Conservation (phyloP, 371 early-diverging fungal species). For the Mucor piriformis region DNA sequence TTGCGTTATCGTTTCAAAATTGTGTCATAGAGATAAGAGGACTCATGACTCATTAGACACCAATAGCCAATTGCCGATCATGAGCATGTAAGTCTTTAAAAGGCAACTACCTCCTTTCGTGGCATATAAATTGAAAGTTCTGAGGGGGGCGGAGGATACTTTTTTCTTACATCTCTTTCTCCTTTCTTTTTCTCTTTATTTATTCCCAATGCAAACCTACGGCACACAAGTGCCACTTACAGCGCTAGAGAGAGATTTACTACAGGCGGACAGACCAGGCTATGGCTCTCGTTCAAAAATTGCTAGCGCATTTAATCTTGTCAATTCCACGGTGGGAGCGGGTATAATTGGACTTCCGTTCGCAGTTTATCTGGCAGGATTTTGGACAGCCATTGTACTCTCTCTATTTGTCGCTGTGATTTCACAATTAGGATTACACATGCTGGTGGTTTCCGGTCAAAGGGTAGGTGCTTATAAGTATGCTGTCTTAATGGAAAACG, state of each 20-base stretch:
- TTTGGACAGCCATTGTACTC: conserved; percentile 53
- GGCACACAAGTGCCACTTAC: conserved; percentile 4
- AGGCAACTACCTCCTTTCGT: conserved; percentile 7
- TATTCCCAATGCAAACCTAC: neutral
- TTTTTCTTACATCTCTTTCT: neutral
- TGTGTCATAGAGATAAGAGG: too few relatives aligned
- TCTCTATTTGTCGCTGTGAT: conserved; percentile 49
- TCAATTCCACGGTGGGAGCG: conserved; percentile 65
- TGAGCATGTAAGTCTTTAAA: neutral
- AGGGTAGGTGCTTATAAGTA: conserved; percentile 48
- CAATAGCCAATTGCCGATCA: conserved; percentile 1
- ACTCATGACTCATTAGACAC: conserved; percentile 3
- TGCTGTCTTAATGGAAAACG: conserved; percentile 54
- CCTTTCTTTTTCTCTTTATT: neutral
- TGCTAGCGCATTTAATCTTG: conserved; percentile 54
- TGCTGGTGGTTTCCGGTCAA: conserved; percentile 54
- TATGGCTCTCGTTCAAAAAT: conserved; percentile 42
- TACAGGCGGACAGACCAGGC: conserved; percentile 41
- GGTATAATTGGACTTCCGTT: conserved; percentile 64
- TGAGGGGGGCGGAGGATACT: too few relatives aligned
- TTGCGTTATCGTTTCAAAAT: neutral
- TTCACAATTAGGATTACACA: conserved; percentile 47
- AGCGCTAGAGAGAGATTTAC: conserved; percentile 28
- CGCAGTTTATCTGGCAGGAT: conserved; percentile 58
- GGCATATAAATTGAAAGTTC: neutral